A percentile compares a stretch with the other conserved stretches of the same genome.
Conservation (phyloP, 768 basidiomycete genomes). For the Boletus edulis region DNA sequence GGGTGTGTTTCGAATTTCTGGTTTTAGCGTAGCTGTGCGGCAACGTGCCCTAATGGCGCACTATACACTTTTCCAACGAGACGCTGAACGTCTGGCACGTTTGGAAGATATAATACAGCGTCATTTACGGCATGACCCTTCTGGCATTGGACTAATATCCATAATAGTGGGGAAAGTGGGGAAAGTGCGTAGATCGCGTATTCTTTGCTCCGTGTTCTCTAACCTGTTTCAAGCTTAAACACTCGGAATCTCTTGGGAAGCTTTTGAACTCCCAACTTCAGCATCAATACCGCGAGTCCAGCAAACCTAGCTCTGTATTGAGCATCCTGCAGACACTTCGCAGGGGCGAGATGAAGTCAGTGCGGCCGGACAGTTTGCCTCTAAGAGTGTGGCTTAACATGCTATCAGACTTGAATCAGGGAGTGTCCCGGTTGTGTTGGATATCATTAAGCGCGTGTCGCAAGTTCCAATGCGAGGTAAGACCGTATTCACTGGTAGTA, state of each 20-base stretch:
- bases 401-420: conserved; percentile 21
- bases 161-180: conserved; percentile 21
- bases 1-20: conserved; percentile 3
- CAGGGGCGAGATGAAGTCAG: conserved; percentile 23
- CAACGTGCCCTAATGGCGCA: conserved; percentile 62
- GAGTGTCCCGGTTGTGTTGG: conserved; percentile 18
- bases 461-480: conserved; percentile 26
- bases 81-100: conserved; percentile 44
- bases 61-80: conserved; percentile 46
- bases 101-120: conserved; percentile 30
- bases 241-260: conserved; percentile 18
- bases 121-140: conserved; percentile 10
- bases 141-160: conserved; percentile 5
- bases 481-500: not conserved
- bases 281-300: conserved; percentile 10
- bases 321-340: conserved; percentile 25
- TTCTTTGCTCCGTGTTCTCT: not conserved
- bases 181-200: conserved; percentile 20
- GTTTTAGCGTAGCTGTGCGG: conserved; percentile 52
- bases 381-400: not conserved
- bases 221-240: conserved; percentile 19
- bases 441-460: conserved; percentile 26
- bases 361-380: not conserved
- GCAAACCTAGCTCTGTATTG: not conserved
- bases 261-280: conserved; percentile 23